phyloP scores from a whole-genome alignment of 176 grass and related monocot genomes.

The Aegilops umbellulata region DNA sequence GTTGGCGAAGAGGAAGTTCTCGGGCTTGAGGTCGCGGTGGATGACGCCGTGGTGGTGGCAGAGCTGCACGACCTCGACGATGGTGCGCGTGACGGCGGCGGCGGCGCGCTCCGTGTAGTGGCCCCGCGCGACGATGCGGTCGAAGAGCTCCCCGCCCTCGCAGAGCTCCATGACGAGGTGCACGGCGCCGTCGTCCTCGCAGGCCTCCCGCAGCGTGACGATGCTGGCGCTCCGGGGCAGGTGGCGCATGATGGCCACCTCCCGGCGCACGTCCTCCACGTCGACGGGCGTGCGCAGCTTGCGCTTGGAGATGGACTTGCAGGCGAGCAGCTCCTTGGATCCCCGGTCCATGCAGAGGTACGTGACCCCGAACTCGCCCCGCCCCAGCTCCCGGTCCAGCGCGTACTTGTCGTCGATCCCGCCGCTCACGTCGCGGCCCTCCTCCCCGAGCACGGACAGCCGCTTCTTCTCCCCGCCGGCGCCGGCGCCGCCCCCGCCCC shows the following conservation, averaged over 20 bases:
- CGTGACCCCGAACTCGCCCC: slow-evolving; percentile 98
- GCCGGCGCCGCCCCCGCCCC: background rate
- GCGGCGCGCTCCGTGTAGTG: slow-evolving; percentile 98
- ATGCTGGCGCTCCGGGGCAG: slow-evolving; percentile 82
- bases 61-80: slow-evolving; percentile 99
- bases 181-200: slow-evolving; percentile 94
- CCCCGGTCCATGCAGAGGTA: slow-evolving; percentile 92
- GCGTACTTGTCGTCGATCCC: slow-evolving; percentile 95
- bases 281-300: slow-evolving; percentile 97
- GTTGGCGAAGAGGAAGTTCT: slow-evolving; percentile 98
- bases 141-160: slow-evolving; percentile 95
- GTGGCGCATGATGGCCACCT: slow-evolving; percentile 99
- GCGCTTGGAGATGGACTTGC: slow-evolving; percentile 99
- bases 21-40: slow-evolving; percentile 97
- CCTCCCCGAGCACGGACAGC: slow-evolving; percentile 69
- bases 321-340: slow-evolving; percentile 74
- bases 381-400: slow-evolving; percentile 90
- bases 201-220: slow-evolving; percentile 85
- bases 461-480: slow-evolving; percentile 46
- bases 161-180: slow-evolving; percentile 99
- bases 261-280: slow-evolving; percentile 98
- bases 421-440: slow-evolving; percentile 39
- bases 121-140: slow-evolving; percentile 89
- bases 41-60: slow-evolving; percentile 98
- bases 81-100: slow-evolving; percentile 73